Base-by-base conservation (phyloP, 2,329 filamentous ascomycete genomes). In the Penicillium sp. region DNA sequence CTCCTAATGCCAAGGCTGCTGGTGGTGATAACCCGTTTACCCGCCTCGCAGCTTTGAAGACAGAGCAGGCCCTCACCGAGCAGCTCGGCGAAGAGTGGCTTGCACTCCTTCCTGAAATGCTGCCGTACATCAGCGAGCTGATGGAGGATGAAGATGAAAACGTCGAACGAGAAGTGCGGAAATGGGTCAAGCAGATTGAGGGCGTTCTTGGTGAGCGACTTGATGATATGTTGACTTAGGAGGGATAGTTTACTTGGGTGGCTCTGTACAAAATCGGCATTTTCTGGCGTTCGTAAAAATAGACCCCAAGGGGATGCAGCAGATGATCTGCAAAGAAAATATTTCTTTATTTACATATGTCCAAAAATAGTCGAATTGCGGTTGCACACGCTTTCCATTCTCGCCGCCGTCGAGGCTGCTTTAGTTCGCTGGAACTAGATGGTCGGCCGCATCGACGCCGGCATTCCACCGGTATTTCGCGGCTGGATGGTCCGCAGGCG, bases 141-240 rank as follows among this genome's bases (percentile, higher is more conserved):
- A 85, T 95, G 70, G 93, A 98, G 62, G 93, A 98, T 63, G 93
- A 97, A 53, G 90, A 97, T 60, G 93, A 97, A 70, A 76, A 78
- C 18, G 91, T 98, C 16, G 93, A 98, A 72, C 75, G 81, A 59
- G 90, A 95, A 72, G 91, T 89, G 25, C 79, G 90, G 61, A 76
- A 81, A 57, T 96, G 93, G 91, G 93, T 97, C 55, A 79, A 84
- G 60, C 82, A 83, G 68, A 94, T 98, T 60, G 91, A 97, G 69
- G 83, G 79, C 32, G 84, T 94, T 19, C 70, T 97, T 36, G 93
- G 93, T 4, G 91, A 97, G 75, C 89, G 84, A 56, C 69, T 97
- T 61, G 88, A 95, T 67, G 81, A 83, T 36, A 96, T 96, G 91
- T 74, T 96, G 71, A 86, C 87, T 69, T 94, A 81, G 53, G 6